Evolutionary conservation across 768 basidiomycete species (phyloP).

Genomic region (Lactarius evosmus): DNA sequence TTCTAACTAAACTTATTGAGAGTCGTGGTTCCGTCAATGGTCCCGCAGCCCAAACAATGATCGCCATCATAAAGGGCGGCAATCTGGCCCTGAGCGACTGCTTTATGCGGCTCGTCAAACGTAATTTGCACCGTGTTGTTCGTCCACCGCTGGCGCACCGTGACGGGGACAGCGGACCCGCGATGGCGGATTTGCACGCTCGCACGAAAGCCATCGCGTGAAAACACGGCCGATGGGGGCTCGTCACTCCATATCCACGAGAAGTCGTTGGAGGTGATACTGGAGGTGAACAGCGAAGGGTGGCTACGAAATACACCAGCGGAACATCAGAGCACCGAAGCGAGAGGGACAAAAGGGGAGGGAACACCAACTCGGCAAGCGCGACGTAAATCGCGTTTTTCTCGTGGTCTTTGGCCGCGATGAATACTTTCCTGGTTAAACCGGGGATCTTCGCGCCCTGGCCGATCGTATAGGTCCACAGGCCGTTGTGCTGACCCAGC

Average conservation of each 20-base stretch:
- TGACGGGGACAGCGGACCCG: slow-evolving; percentile 46
- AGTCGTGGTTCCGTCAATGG: slow-evolving; percentile 41
- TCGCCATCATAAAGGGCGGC: slow-evolving; percentile 68
- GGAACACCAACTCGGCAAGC: slow-evolving; percentile 54
- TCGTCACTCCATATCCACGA: slow-evolving; percentile 74
- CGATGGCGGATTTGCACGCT: slow-evolving; percentile 68
- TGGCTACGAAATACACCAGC: slow-evolving; percentile 44
- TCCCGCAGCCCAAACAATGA: slow-evolving; percentile 84
- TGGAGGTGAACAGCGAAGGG: slow-evolving; percentile 45
- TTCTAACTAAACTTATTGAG: background rate
- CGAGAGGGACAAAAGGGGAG: background rate
- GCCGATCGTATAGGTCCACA: slow-evolving; percentile 86
- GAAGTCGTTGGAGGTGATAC: slow-evolving; percentile 47
- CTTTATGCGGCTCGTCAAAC: slow-evolving; percentile 59
- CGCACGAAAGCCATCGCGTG: slow-evolving; percentile 45
- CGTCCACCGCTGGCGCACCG: slow-evolving; percentile 10
- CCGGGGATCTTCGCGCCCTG: slow-evolving; percentile 71
- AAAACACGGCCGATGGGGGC: slow-evolving; percentile 47
- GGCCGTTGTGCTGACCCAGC: slow-evolving; percentile 62
- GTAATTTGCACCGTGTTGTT: slow-evolving; percentile 41
- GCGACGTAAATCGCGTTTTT: slow-evolving; percentile 74
- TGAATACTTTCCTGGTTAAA: slow-evolving; percentile 60
- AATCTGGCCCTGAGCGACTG: slow-evolving; percentile 78
- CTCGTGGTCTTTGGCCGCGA: slow-evolving; percentile 62
- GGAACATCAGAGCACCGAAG: background rate